Evolutionary conservation across 1,284 basidiomycete genomes (phyloP), one percentile per base, ranked within the genome.

Genomic region (Ganoderma boninense): DNA sequence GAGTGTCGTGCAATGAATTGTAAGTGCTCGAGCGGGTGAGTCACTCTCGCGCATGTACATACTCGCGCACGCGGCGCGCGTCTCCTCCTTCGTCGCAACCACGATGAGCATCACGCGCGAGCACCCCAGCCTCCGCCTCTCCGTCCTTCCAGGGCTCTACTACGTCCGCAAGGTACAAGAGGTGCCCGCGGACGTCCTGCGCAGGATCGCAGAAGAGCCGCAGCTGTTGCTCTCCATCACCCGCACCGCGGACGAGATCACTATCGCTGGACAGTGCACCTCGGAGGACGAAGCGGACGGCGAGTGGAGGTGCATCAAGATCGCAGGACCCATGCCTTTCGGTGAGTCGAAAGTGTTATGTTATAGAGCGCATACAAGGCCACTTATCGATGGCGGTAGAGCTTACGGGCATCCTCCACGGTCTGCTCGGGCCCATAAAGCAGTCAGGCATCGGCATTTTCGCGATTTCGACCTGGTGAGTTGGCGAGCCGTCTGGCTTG

Each of bases 381-480:
- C 13, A 38, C 38, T 62, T 26, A 52, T 0, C n/a, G 7, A 14
- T 29, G 0, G 16, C 10, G 42, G 23, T 70, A 90, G 89, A 81
- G 67, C 77, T 93, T 69, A 90, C 86, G 13, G 90, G 90, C 2
- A 85, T 92, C 20, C 79, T 93, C 72, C 83, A 86, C 60, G 85
- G 85, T 57, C 84, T 93, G 61, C 85, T 88, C 0, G 80, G 81
- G 23, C 88, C 90, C n/a, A 79, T 93, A 62, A 88, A 88, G 78
- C 77, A 80, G 23, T 87, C 86, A 7, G 80, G 81, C 57, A 81
- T 93, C 0, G 86, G 86, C 0, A 85, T 94, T 6, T 93, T 91
- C 77, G 88, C 86, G 13, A 72, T 91, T 38, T 92, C 91, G 13
- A 93, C 92, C n/a, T 94, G 90, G 91, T 91, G 74, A 74, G 84